phyloP scores from a whole-genome alignment of 108 stramenopile species.

The Aurantiochytrium sp. region DNA sequence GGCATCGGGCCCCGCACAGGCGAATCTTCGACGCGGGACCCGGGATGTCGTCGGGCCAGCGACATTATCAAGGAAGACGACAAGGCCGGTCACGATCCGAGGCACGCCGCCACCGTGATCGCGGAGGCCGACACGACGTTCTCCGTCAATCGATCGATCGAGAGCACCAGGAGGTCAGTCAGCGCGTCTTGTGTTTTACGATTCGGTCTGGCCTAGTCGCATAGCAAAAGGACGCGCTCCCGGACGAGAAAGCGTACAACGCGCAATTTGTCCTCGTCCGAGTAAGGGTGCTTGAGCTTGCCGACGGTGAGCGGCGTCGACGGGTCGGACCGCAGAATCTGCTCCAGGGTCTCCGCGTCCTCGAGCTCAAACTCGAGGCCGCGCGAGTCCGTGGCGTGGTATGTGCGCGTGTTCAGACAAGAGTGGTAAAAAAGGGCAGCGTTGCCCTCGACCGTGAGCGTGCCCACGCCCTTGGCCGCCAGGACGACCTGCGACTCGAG shows the following conservation, averaged over 20 bases:
- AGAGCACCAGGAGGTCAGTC: too few relatives aligned
- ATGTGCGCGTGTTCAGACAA: conserved; percentile 78
- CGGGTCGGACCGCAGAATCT: conserved; percentile 71
- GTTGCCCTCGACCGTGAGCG: conserved; percentile 80
- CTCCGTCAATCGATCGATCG: too few relatives aligned
- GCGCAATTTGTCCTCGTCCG: conserved; percentile 39
- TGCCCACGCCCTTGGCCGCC: conserved; percentile 76
- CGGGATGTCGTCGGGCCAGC: too few relatives aligned
- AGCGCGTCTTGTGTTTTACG: too few relatives aligned
- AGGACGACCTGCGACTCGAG: conserved; percentile 72
- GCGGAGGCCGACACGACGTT: too few relatives aligned
- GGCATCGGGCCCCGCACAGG: too few relatives aligned
- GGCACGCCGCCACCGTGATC: too few relatives aligned
- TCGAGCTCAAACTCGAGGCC: conserved; percentile 95
- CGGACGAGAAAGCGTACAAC: background rate
- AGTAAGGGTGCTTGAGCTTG: conserved; percentile 45
- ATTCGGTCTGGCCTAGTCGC: too few relatives aligned
- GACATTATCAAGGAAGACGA: too few relatives aligned
- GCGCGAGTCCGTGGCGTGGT: conserved; percentile 75
- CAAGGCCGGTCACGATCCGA: too few relatives aligned
- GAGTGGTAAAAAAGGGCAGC: conserved; percentile 92
- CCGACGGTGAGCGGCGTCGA: conserved; percentile 33
- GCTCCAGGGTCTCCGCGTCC: conserved; percentile 88
- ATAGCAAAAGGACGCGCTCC: background rate
- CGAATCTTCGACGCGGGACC: too few relatives aligned